phyloP scores from a whole-genome alignment of 1,139 yeast genomes.

The Candida labiduridarum region DNA sequence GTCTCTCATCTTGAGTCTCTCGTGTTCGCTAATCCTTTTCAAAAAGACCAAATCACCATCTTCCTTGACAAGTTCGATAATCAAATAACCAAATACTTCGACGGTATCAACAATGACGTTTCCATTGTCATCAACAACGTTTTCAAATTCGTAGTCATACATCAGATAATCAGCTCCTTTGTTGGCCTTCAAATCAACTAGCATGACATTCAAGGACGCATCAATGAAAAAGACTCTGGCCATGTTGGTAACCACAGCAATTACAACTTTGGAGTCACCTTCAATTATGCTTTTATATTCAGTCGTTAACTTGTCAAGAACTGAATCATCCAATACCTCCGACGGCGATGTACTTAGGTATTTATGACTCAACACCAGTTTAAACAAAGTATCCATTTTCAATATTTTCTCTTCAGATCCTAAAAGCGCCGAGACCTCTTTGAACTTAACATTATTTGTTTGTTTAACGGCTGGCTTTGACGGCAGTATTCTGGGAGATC shows the following conservation, averaged over 20 bases:
- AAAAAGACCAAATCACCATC: constrained; percentile 63
- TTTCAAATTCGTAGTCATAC: constrained; percentile 74
- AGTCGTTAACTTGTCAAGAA: constrained; percentile 45
- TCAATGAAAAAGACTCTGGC: constrained; percentile 50
- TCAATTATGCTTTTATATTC: constrained; percentile 38
- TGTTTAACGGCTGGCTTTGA: constrained; percentile 10
- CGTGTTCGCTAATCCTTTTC: constrained; percentile 37
- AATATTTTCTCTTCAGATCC: constrained; percentile 42
- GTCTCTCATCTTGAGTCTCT: constrained; percentile 23
- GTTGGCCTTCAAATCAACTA: constrained; percentile 51
- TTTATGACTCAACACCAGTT: constrained; percentile 37
- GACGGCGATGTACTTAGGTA: constrained; percentile 23
- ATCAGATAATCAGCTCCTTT: constrained; percentile 66
- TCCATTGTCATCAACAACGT: constrained; percentile 44
- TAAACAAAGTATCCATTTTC: constrained; percentile 42
- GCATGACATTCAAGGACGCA: constrained; percentile 37
- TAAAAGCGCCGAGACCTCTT: constrained; percentile 38
- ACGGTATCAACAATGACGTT: constrained; percentile 24
- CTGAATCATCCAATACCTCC: constrained; percentile 35
- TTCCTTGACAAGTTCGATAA: constrained; percentile 60
- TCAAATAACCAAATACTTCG: constrained; percentile 58
- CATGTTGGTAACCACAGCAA: constrained; percentile 51
- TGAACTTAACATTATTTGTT: constrained; percentile 25
- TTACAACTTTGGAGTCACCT: constrained; percentile 37
- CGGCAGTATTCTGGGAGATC: constrained; percentile 17